Evolutionary conservation across 78 protist genomes (phyloP).

Genomic region (Dictyostelium purpureum): DNA sequence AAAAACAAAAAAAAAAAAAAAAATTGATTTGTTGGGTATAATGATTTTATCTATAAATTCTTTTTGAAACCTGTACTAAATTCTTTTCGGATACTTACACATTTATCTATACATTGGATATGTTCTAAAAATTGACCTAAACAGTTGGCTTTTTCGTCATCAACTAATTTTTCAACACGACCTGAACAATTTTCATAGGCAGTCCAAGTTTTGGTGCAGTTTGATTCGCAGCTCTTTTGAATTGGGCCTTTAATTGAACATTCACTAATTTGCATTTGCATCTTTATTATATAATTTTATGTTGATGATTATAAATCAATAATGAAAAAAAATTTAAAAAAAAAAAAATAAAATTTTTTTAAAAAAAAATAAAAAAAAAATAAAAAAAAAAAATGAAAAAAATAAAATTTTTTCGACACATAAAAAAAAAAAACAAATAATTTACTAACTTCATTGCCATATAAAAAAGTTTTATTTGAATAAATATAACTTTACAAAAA

Average conservation of each 20-base stretch:
- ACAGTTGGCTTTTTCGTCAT: constrained; percentile 80
- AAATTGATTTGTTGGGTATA: no score
- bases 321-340: neutral
- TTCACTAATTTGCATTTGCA: constrained; percentile 9
- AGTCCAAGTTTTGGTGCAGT: neutral
- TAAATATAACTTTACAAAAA: no score
- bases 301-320: neutral
- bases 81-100: no score
- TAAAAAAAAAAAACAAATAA: neutral
- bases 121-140: constrained; percentile 76
- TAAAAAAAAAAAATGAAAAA: neutral
- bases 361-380: neutral
- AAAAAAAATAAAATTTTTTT: neutral
- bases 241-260: constrained; percentile 45
- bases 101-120: constrained; percentile 71
- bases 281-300: neutral
- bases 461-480: no score
- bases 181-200: constrained; percentile 39
- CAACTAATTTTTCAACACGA: constrained; percentile 33
- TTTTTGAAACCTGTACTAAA: no score
- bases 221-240: constrained; percentile 37
- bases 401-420: neutral
- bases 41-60: no score
- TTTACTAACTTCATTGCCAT: no score
- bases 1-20: neutral